Base-by-base conservation (phyloP, 2,329 filamentous ascomycete species). In the Karstenula rhodostoma region DNA sequence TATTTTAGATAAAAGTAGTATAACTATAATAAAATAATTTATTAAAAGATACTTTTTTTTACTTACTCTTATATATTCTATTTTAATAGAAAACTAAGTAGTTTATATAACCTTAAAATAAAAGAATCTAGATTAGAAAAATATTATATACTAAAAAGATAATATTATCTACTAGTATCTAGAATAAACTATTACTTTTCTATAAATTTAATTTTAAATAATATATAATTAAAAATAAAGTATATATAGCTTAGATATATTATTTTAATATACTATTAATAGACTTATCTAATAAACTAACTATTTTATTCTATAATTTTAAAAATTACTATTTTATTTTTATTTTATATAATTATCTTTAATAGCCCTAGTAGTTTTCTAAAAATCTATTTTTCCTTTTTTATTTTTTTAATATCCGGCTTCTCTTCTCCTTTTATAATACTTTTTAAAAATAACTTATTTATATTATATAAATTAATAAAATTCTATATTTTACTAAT, bases 381-480 rank as follows among this genome's bases (percentile, higher is more conserved):
- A 23, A 55, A 55, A 44, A 44, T 40, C 51, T 40, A 55, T 40
- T 40, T 40, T 46, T 55, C 51, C 15, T 29, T 22, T 22, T 40
- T 44, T 40, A 55, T 55, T 40, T 46, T 55, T 40, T 46, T 46
- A 44, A 55, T 55, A 55, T 55, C 51, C 51, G 51, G 51, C 51
- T 55, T 55, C 51, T 55, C 37, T 46, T 55, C 51, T 44, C 40
- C 51, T 46, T 55, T 40, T 22, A 55, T 40, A 23, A 40, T 40
- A 40, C 51, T 46, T 44, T 40, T 44, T 40, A 40, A 55, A 46
- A 23, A 44, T 40, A 55, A 33, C 37, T 44, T 44, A 23, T 55
- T 55, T 23, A 55, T 40, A 23, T 44, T 46, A 55, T 55, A 40
- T 23, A 44, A 46, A 55, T 55, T 40, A 44, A 55, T 32, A 44